These are phyloP conservation scores for Apophysomyces trapeziformis DNA, from an alignment of 371 early-diverging fungal species.

Conservation along the genomic window DNA sequence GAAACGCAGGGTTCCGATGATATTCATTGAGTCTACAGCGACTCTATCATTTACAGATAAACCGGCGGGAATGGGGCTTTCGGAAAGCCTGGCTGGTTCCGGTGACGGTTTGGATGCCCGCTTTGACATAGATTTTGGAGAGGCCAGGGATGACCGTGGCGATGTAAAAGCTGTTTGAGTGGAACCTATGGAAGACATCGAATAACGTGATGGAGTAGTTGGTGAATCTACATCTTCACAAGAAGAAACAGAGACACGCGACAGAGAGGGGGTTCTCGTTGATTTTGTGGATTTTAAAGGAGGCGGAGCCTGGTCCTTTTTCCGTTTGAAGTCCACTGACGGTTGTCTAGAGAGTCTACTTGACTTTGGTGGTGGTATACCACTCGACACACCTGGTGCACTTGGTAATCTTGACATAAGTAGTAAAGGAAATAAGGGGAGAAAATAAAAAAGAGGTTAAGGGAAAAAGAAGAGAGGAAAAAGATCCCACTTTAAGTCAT, in stretches of 20 bases:
- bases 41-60: slow-evolving; percentile 66
- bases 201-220: slow-evolving; percentile 27
- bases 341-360: slow-evolving; percentile 27
- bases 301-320: slow-evolving; percentile 27
- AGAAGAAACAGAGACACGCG: slow-evolving; percentile 33
- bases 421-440: background rate
- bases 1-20: slow-evolving; percentile 76
- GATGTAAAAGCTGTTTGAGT: slow-evolving; percentile 29
- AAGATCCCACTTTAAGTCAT: slow-evolving; percentile 11
- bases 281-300: slow-evolving; percentile 29
- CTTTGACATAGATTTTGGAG: slow-evolving; percentile 21
- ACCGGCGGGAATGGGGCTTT: slow-evolving; percentile 6
- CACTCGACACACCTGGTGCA: slow-evolving; percentile 20
- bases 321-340: slow-evolving; percentile 25
- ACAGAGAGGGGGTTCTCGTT: slow-evolving; percentile 21
- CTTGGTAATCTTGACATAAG: slow-evolving; percentile 33
- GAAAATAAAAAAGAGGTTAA: slow-evolving; percentile 7
- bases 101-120: slow-evolving; percentile 18
- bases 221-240: slow-evolving; percentile 37
- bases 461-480: slow-evolving; percentile 9
- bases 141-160: slow-evolving; percentile 30
- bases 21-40: slow-evolving; percentile 67
- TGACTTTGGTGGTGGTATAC: slow-evolving; percentile 27
- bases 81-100: slow-evolving; percentile 11
- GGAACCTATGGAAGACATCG: slow-evolving; percentile 27